These are phyloP conservation scores for Aureobasidium subglaciale DNA, from an alignment of 2,329 filamentous ascomycete species.

Conservation along the genomic window DNA sequence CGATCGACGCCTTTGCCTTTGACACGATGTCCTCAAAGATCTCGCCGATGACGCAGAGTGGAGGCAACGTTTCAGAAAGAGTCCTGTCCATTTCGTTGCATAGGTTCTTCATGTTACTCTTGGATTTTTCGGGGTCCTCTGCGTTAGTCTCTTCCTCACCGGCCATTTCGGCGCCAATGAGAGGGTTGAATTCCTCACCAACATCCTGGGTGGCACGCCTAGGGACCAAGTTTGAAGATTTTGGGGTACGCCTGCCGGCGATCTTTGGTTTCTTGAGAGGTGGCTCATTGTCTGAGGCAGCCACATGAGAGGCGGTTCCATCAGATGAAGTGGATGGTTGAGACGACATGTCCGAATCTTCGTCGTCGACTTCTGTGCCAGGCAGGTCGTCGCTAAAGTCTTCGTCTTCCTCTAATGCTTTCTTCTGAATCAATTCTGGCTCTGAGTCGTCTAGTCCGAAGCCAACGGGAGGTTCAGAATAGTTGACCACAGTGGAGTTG, in stretches of 20 bases:
- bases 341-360: neutral
- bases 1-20: slow-evolving; percentile 28
- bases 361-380: neutral
- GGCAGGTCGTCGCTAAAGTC: no score
- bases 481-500: neutral
- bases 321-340: neutral
- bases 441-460: neutral
- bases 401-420: neutral
- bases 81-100: slow-evolving; percentile 6
- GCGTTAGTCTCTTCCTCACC: no score
- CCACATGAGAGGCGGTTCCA: no score
- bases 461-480: neutral
- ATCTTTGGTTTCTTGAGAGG: neutral
- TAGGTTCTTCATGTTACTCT: slow-evolving; percentile 1
- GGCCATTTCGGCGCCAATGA: no score
- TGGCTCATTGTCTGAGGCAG: neutral
- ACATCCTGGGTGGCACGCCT: no score
- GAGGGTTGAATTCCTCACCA: no score
- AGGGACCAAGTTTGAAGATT: neutral
- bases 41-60: slow-evolving; percentile 39
- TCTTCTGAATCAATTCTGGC: neutral
- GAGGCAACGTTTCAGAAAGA: slow-evolving; percentile 34
- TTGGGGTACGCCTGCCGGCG: neutral
- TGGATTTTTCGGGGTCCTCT: neutral
- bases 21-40: slow-evolving; percentile 45